These are phyloP conservation scores for Litsea cubeba DNA, from an alignment of 164 flowering plant species.

Conservation along the genomic window DNA sequence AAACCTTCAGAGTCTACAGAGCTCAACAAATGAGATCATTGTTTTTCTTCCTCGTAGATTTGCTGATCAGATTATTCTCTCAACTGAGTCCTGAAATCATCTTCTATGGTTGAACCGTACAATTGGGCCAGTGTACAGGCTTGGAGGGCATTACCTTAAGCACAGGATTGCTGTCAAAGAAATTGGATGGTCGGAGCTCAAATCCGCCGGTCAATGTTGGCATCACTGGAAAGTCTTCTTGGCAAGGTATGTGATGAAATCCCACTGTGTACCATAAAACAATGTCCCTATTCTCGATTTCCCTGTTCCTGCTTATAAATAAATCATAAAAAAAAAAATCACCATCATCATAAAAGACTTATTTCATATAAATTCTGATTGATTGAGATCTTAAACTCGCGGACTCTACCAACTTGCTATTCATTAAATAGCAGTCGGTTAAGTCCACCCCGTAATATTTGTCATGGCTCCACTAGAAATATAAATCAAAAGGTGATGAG, in stretches of 20 bases:
- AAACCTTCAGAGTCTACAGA: too few species aligned
- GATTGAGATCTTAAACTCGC: too few species aligned
- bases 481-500: too few species aligned
- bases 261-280: conserved; percentile 28
- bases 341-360: background rate
- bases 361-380: background rate
- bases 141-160: background rate
- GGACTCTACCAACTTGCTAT: too few species aligned
- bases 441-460: too few species aligned
- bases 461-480: too few species aligned
- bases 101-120: background rate
- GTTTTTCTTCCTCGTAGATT: too few species aligned
- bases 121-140: background rate
- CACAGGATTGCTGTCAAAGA: conserved; percentile 39
- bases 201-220: conserved; percentile 31
- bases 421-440: too few species aligned
- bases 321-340: background rate
- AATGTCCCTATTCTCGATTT: conserved; percentile 23
- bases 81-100: too few species aligned
- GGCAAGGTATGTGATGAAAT: conserved; percentile 27
- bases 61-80: too few species aligned
- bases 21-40: too few species aligned
- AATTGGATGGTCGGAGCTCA: conserved; percentile 37
- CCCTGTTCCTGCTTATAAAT: conserved; percentile 19
- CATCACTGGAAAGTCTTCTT: conserved; percentile 30